Conservation (phyloP, 2,329 filamentous ascomycete genomes). For the Keithomyces neogunnii region DNA sequence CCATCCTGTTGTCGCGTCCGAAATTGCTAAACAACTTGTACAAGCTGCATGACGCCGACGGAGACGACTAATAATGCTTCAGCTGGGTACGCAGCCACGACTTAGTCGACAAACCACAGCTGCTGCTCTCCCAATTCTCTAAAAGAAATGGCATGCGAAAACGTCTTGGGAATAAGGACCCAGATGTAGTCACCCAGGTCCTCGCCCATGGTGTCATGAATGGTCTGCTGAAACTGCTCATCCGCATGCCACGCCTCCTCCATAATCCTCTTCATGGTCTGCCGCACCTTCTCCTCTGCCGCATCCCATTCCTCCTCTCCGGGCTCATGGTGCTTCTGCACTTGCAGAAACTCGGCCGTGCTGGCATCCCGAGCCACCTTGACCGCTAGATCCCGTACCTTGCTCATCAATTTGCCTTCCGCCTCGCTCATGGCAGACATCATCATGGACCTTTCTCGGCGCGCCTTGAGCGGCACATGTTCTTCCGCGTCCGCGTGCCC, state of each 20-base stretch:
- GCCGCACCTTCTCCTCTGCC: neutral
- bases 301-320: slow-evolving; percentile 7
- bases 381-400: slow-evolving; percentile 3
- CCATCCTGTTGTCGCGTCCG: no score
- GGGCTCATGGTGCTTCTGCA: neutral
- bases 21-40: no score
- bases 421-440: slow-evolving; percentile 5
- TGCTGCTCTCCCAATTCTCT: slow-evolving; percentile 4
- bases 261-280: slow-evolving; percentile 8
- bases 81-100: neutral
- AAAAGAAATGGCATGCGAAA: slow-evolving; percentile 8
- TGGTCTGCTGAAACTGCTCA: slow-evolving; percentile 5
- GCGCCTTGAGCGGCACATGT: neutral
- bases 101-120: slow-evolving; percentile 10
- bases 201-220: slow-evolving; percentile 8
- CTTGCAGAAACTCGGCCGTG: slow-evolving; percentile 2
- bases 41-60: no score
- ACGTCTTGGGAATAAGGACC: slow-evolving; percentile 11
- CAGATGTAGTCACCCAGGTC: slow-evolving; percentile 11
- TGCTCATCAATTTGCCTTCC: slow-evolving; percentile 8
- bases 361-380: slow-evolving; percentile 1
- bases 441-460: slow-evolving; percentile 6
- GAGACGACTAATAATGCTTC: no score
- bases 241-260: slow-evolving; percentile 6
- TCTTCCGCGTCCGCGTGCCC: neutral